Conservation (phyloP, 2,329 filamentous ascomycete species). For the Iodosphaeria phyllophila region DNA sequence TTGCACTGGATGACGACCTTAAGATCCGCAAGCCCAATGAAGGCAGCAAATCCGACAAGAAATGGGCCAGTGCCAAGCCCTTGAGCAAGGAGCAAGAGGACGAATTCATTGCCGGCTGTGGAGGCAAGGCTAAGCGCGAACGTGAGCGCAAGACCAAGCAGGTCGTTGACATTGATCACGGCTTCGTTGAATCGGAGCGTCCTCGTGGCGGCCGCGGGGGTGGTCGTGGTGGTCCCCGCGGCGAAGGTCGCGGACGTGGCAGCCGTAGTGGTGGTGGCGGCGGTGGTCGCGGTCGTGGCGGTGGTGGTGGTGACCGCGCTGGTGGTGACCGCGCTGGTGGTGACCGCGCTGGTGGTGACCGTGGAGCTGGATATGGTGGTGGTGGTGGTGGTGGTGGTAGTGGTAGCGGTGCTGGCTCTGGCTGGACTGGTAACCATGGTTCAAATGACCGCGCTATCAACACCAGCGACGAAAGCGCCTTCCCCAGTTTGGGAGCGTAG, state of each 20-base stretch:
- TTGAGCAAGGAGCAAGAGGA: constrained; percentile 48
- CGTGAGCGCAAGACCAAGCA: constrained; percentile 88
- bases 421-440: too few species aligned
- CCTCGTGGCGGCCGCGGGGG: constrained; percentile 33
- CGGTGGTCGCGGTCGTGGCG: constrained; percentile 30
- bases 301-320: constrained; percentile 24
- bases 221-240: constrained; percentile 31
- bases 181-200: constrained; percentile 54
- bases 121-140: constrained; percentile 67
- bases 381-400: constrained; percentile 28
- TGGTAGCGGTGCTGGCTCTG: constrained; percentile 23
- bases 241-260: constrained; percentile 24
- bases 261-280: constrained; percentile 27
- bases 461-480: constrained; percentile 36
- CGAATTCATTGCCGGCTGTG: constrained; percentile 57
- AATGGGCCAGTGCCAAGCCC: constrained; percentile 74
- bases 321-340: constrained; percentile 28
- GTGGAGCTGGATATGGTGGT: constrained; percentile 12
- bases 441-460: constrained; percentile 28
- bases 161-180: constrained; percentile 72
- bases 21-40: constrained; percentile 84
- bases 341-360: constrained; percentile 21
- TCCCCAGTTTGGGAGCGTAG: constrained; percentile 41
- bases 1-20: constrained; percentile 41
- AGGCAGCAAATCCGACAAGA: constrained; percentile 72